Conservation (phyloP, 768 basidiomycete genomes). For the Nidula microcarpa region DNA sequence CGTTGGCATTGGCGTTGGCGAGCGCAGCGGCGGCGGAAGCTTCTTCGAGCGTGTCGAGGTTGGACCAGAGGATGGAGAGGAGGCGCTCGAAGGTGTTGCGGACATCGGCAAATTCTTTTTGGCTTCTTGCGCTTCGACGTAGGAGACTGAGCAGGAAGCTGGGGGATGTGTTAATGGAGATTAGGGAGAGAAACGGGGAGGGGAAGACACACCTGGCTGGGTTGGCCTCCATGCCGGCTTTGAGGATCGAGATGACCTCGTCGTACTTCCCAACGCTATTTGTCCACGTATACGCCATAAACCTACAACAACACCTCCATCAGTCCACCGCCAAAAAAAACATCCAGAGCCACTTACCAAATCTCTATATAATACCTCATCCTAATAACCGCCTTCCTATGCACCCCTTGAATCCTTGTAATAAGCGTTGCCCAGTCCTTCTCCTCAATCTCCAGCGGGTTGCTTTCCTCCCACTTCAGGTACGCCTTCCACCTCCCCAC, state of each 20-base stretch:
- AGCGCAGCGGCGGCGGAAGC: conserved; percentile 30
- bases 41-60: conserved; percentile 61
- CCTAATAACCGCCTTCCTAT: conserved; percentile 84
- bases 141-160: conserved; percentile 89
- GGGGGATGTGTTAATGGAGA: not conserved
- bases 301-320: conserved; percentile 49
- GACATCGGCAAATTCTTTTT: conserved; percentile 59
- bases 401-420: conserved; percentile 74
- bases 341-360: conserved; percentile 51
- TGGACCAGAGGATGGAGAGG: conserved; percentile 56
- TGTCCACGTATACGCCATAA: conserved; percentile 88
- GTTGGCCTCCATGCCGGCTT: conserved; percentile 85
- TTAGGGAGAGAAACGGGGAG: not conserved
- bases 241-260: conserved; percentile 77
- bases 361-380: conserved; percentile 96
- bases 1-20: conserved; percentile 2
- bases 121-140: conserved; percentile 69
- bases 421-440: conserved; percentile 68
- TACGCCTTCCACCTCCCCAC: conserved; percentile 91
- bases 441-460: conserved; percentile 90
- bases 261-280: conserved; percentile 70
- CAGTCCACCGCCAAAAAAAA: not conserved
- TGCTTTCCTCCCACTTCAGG: conserved; percentile 92
- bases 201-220: conserved; percentile 56
- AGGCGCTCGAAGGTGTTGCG: conserved; percentile 74